Base-by-base conservation (phyloP, 306 rosid species). In the Vicia villosa region DNA sequence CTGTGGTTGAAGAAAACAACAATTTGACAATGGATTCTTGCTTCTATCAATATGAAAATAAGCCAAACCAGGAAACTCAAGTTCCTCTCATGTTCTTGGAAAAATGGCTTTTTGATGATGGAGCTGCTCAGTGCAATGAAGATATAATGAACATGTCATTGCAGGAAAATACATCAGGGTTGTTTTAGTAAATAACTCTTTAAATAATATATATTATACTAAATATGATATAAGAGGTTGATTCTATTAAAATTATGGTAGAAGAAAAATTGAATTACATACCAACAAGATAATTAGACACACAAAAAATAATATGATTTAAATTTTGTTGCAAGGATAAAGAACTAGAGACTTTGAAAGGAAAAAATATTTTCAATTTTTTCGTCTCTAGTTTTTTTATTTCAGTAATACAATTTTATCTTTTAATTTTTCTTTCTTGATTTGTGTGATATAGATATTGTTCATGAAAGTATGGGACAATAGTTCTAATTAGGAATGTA, bases 91-190 rank as follows among this genome's bases (percentile, higher is more conserved):
- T 77, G 54, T 43, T 90, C 71, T 77, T 92, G 41, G 98, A 93
- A 80, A 85, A 90, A 30, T 93, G 98, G 98, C 87, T 88, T 0
- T 80, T 90, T 41, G 96, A 93, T 46, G 98, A 89, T 70, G 85
- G 61, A 0, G 75, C 77, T 6, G 63, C 70, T 76, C 84, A 86
- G 8, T 81, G 81, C 54, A 83, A 83, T 21, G 91, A 77, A 34
- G 83, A 85, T 67, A 73, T 91, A 10, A 68, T 91, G 42, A 70
- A 75, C 84, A 78, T 84, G 80, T 77, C 96, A 32, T 40, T 88
- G 20, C 85, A 85, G 66, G 87, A 82, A 50, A 46, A 63, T 60
- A 32, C 76, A 24, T 14, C 56, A 24, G 80, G 75, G 36, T 74
- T 88, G 65, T 86, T 88, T 78, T 88, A 80, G 68, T 30, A 38